A percentile compares a stretch with the other conserved stretches of the same genome.
phyloP scores from a whole-genome alignment of 2,329 filamentous ascomycete species.

The Neophaeococcomyces mojaviensis region DNA sequence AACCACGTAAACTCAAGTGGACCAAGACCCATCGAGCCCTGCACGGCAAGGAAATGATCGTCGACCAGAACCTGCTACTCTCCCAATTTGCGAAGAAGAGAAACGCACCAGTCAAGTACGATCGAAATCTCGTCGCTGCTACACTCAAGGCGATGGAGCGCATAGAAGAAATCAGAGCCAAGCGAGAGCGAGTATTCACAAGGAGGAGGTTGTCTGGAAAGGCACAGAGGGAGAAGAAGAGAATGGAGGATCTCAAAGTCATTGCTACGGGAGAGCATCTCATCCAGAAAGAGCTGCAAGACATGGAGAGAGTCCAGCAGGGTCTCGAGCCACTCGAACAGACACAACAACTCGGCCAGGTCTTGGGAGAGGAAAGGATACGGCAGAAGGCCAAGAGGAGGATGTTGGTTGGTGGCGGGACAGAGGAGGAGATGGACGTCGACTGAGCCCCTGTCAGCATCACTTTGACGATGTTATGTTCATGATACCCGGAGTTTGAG shows the following conservation, averaged over 20 bases:
- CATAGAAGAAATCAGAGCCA: conserved; percentile 73
- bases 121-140: conserved; percentile 79
- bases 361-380: conserved; percentile 35
- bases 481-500: conserved; percentile 12
- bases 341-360: conserved; percentile 24
- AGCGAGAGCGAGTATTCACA: conserved; percentile 86
- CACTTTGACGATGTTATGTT: not conserved
- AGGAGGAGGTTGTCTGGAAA: conserved; percentile 89
- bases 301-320: conserved; percentile 46
- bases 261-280: conserved; percentile 90
- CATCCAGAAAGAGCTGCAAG: conserved; percentile 62
- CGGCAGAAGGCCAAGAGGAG: conserved; percentile 38
- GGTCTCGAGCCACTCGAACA: conserved; percentile 25
- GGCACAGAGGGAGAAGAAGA: conserved; percentile 61
- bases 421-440: conserved; percentile 41
- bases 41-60: conserved; percentile 80
- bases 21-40: conserved; percentile 86
- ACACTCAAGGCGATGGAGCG: conserved; percentile 90
- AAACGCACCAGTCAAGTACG: conserved; percentile 92
- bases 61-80: conserved; percentile 73
- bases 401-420: conserved; percentile 37
- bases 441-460: conserved; percentile 28
- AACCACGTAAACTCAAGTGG: conserved; percentile 94
- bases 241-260: conserved; percentile 73
- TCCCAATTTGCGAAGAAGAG: conserved; percentile 78